Evolutionary conservation across 2,329 filamentous ascomycete species (phyloP).

Genomic region (Laburnicola sp.): DNA sequence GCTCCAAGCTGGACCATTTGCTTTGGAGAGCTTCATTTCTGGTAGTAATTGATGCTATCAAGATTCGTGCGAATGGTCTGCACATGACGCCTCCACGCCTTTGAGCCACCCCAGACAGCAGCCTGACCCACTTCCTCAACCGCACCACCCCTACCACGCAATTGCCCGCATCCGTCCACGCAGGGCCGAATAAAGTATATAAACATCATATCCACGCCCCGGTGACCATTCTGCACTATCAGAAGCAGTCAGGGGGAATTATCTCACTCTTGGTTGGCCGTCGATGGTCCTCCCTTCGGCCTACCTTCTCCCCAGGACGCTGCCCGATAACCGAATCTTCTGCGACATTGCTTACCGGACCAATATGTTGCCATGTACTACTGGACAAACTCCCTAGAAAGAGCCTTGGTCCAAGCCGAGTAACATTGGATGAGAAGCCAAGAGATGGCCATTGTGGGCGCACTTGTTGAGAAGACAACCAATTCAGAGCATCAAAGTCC

Average conservation of each 20-base stretch:
- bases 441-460: background rate
- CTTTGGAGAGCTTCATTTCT: slow-evolving; percentile 7
- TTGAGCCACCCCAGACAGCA: slow-evolving; percentile 33
- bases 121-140: slow-evolving; percentile 39
- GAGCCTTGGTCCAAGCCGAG: too few species aligned
- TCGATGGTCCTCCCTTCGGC: slow-evolving; percentile 1
- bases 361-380: background rate
- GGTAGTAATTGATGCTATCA: slow-evolving; percentile 10
- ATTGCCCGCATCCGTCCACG: slow-evolving; percentile 20
- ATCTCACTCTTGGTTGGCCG: slow-evolving; percentile 3
- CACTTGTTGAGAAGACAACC: too few species aligned
- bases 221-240: slow-evolving; percentile 14
- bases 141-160: slow-evolving; percentile 14
- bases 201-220: slow-evolving; percentile 2
- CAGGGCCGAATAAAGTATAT: slow-evolving; percentile 5
- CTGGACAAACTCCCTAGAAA: background rate
- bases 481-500: too few species aligned
- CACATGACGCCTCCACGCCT: slow-evolving; percentile 27
- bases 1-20: slow-evolving; percentile 41
- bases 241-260: slow-evolving; percentile 15
- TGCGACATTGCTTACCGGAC: slow-evolving; percentile 3
- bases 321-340: background rate
- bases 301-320: background rate
- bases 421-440: background rate
- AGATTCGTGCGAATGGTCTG: slow-evolving; percentile 13